These are phyloP conservation scores for Simplicillium aogashimaense DNA, from an alignment of 2,329 filamentous ascomycete species.

Conservation along the genomic window DNA sequence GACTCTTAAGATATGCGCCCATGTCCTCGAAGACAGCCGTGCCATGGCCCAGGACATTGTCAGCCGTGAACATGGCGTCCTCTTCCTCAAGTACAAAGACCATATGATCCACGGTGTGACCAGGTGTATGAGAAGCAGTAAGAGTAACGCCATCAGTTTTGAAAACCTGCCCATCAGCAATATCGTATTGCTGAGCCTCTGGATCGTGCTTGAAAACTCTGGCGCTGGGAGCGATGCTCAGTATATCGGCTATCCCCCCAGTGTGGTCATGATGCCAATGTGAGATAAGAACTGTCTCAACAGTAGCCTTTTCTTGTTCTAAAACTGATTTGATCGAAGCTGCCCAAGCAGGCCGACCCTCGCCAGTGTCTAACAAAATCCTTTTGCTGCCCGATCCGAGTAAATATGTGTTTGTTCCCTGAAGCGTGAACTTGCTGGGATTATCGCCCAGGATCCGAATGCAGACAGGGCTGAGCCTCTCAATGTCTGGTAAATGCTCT, in stretches of 20 bases:
- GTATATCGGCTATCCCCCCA: slow-evolving; percentile 63
- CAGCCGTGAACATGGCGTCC: slow-evolving; percentile 77
- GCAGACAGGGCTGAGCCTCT: slow-evolving; percentile 66
- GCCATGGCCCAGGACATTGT: slow-evolving; percentile 81
- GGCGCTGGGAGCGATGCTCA: slow-evolving; percentile 50
- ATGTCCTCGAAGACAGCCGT: slow-evolving; percentile 80
- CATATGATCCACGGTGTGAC: slow-evolving; percentile 79
- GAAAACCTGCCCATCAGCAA: slow-evolving; percentile 44
- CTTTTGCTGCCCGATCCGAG: slow-evolving; percentile 64
- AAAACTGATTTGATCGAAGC: slow-evolving; percentile 55
- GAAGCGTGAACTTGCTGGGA: slow-evolving; percentile 68
- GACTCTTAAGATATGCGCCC: slow-evolving; percentile 53
- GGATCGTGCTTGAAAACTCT: slow-evolving; percentile 59
- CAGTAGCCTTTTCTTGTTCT: slow-evolving; percentile 53
- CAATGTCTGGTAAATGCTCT: slow-evolving; percentile 58
- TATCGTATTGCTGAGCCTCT: slow-evolving; percentile 31
- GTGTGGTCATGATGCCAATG: slow-evolving; percentile 92
- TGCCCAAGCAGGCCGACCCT: slow-evolving; percentile 69
- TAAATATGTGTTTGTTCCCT: slow-evolving; percentile 92
- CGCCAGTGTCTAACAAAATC: slow-evolving; percentile 82
- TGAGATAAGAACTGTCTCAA: slow-evolving; percentile 67
- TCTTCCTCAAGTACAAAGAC: slow-evolving; percentile 68
- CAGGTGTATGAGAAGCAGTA: slow-evolving; percentile 48
- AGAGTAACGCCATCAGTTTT: slow-evolving; percentile 53
- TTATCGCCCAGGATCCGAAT: slow-evolving; percentile 86